A percentile compares a stretch with the other conserved stretches of the same genome.
Conservation (phyloP, 768 basidiomycete species). For the Lepiota venenata region DNA sequence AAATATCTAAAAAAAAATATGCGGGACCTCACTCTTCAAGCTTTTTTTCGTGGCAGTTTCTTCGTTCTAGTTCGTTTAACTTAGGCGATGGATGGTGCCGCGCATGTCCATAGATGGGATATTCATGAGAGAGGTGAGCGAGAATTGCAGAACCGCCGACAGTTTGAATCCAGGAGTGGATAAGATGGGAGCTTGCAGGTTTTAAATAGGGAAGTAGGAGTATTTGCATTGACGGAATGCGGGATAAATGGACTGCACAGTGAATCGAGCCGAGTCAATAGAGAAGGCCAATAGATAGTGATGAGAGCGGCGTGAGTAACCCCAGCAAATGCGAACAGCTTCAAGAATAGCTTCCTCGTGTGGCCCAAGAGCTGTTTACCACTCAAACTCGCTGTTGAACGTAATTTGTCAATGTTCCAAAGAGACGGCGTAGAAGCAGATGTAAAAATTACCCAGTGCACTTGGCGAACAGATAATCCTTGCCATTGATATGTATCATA, state of each 20-base stretch:
- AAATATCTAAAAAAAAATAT: not conserved
- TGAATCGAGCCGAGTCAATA: not conserved
- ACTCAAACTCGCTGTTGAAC: slow-evolving; percentile 36
- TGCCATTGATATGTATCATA: slow-evolving; percentile 95
- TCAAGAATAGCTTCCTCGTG: not conserved
- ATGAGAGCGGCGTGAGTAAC: not conserved
- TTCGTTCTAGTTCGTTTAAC: not conserved
- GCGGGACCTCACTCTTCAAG: not conserved
- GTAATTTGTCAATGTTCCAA: slow-evolving; percentile 5
- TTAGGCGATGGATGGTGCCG: not conserved
- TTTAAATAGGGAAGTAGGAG: not conserved
- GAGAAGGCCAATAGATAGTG: not conserved
- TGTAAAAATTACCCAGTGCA: slow-evolving; percentile 78
- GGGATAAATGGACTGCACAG: not conserved
- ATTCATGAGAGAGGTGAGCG: no score
- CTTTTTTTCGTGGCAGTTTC: not conserved
- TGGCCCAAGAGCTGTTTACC: slow-evolving; percentile 22
- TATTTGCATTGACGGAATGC: not conserved
- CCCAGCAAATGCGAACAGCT: not conserved
- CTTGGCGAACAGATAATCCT: slow-evolving; percentile 96
- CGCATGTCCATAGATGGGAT: not conserved
- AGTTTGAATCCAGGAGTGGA: not conserved
- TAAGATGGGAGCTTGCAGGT: slow-evolving; percentile 2
- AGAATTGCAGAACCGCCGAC: no score
- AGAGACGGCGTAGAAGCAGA: not conserved